Conservation (phyloP, 2,329 filamentous ascomycete species). For the Ustulina deusta region DNA sequence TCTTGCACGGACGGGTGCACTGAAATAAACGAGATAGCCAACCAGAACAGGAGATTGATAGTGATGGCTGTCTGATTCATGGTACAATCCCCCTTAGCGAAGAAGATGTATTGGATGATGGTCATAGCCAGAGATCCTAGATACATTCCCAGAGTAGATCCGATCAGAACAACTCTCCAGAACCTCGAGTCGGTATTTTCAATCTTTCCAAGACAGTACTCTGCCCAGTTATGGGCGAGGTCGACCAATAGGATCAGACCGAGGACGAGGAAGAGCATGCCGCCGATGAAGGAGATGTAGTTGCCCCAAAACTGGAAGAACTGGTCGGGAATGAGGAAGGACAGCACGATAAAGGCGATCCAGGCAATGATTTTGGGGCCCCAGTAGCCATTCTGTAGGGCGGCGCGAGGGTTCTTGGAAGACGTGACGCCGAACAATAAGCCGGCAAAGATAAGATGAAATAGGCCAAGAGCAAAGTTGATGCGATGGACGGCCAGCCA, state of each 20-base stretch:
- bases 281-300: slow-evolving; percentile 88
- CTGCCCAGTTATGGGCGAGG: slow-evolving; percentile 95
- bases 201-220: slow-evolving; percentile 94
- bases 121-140: slow-evolving; percentile 92
- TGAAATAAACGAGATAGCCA: slow-evolving; percentile 84
- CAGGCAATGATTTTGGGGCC: slow-evolving; percentile 94
- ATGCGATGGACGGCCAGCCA: slow-evolving; percentile 97
- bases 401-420: slow-evolving; percentile 87
- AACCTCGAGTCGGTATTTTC: slow-evolving; percentile 85
- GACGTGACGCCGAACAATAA: slow-evolving; percentile 88
- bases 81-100: slow-evolving; percentile 81
- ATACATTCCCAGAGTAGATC: slow-evolving; percentile 95
- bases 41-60: slow-evolving; percentile 87
- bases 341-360: slow-evolving; percentile 86
- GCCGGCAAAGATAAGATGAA: slow-evolving; percentile 88
- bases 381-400: slow-evolving; percentile 98
- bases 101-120: slow-evolving; percentile 97
- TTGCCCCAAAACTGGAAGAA: slow-evolving; percentile 98
- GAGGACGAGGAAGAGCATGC: slow-evolving; percentile 92
- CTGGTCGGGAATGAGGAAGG: slow-evolving; percentile 92
- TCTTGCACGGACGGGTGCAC: slow-evolving; percentile 92
- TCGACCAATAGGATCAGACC: slow-evolving; percentile 94
- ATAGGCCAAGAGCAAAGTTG: slow-evolving; percentile 95
- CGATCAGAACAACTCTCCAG: slow-evolving; percentile 90
- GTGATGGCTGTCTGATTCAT: slow-evolving; percentile 99